Conservation (phyloP, 2,329 filamentous ascomycete species). For the Fusarium palustre region DNA sequence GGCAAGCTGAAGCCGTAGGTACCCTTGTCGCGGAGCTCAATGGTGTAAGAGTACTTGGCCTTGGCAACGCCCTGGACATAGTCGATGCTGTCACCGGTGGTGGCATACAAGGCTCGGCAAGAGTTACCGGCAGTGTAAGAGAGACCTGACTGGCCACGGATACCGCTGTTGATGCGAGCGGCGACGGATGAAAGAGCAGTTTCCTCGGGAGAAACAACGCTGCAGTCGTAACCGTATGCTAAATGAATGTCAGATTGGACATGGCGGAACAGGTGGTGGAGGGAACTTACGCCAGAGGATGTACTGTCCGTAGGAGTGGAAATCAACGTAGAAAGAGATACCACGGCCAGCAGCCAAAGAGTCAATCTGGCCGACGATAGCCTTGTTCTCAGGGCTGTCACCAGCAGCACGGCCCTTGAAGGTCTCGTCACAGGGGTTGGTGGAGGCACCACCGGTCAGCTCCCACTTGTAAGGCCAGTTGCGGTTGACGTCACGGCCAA, state of each 20-base stretch:
- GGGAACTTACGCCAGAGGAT: slow-evolving; percentile 68
- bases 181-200: slow-evolving; percentile 25
- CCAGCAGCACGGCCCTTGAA: slow-evolving; percentile 59
- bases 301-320: slow-evolving; percentile 72
- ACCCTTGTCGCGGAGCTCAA: slow-evolving; percentile 53
- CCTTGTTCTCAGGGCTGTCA: slow-evolving; percentile 64
- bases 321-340: slow-evolving; percentile 72
- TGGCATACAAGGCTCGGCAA: slow-evolving; percentile 71
- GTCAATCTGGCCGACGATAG: slow-evolving; percentile 53
- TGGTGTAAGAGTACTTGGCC: slow-evolving; percentile 57
- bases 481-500: slow-evolving; percentile 68
- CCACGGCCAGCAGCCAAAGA: slow-evolving; percentile 52
- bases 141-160: slow-evolving; percentile 17
- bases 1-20: slow-evolving; percentile 59
- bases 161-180: slow-evolving; percentile 20
- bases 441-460: slow-evolving; percentile 61
- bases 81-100: slow-evolving; percentile 60
- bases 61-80: slow-evolving; percentile 57
- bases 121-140: slow-evolving; percentile 58
- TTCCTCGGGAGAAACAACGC: slow-evolving; percentile 28
- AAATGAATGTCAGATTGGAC: slow-evolving; percentile 62
- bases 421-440: slow-evolving; percentile 63
- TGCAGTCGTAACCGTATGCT: slow-evolving; percentile 49
- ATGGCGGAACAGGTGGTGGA: slow-evolving; percentile 56
- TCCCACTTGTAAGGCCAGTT: slow-evolving; percentile 70